Conservation (phyloP, 768 basidiomycete species). For the Boletellus emodensis region DNA sequence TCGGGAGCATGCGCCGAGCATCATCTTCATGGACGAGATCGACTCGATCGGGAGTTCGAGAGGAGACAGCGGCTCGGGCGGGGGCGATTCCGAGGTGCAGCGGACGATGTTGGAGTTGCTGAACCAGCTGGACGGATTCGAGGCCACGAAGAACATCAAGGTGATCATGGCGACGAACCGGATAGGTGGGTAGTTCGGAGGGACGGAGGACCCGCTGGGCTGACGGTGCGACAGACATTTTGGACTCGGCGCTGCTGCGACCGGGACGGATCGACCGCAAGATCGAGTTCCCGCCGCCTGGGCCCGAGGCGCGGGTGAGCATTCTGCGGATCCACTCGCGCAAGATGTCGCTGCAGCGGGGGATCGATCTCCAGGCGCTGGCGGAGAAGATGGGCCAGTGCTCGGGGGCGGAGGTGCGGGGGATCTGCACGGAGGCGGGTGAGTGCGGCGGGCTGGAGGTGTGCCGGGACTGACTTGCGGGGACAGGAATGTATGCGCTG, state of each 20-base stretch:
- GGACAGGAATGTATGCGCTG: conserved; percentile 91
- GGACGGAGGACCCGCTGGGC: background rate
- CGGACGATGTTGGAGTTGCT: conserved; percentile 87
- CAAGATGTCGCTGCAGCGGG: conserved; percentile 98
- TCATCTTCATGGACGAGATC: conserved; percentile 99
- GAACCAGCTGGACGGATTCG: conserved; percentile 88
- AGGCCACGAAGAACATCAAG: conserved; percentile 79
- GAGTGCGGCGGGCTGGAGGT: conserved; percentile 13
- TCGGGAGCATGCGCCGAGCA: conserved; percentile 92
- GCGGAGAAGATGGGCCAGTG: conserved; percentile 99
- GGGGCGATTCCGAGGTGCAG: conserved; percentile 87
- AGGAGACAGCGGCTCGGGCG: conserved; percentile 74
- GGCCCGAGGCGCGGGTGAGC: conserved; percentile 94
- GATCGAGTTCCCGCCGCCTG: conserved; percentile 98
- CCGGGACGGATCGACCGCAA: conserved; percentile 96
- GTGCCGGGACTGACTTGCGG: background rate
- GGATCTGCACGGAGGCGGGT: conserved; percentile 98
- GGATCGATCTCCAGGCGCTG: conserved; percentile 92
- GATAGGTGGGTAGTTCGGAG: conserved; percentile 51
- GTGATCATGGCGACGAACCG: conserved; percentile 98
- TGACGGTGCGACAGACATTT: conserved; percentile 59
- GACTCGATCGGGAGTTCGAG: conserved; percentile 94
- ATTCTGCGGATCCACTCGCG: conserved; percentile 96
- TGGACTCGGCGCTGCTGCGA: conserved; percentile 88
- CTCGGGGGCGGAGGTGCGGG: conserved; percentile 94